Percentiles rank a stretch among this genome's conserved stretches.
These are phyloP conservation scores for Biscogniauxia sp. DNA, from an alignment of 2,329 filamentous ascomycete species.

Conservation along the genomic window DNA sequence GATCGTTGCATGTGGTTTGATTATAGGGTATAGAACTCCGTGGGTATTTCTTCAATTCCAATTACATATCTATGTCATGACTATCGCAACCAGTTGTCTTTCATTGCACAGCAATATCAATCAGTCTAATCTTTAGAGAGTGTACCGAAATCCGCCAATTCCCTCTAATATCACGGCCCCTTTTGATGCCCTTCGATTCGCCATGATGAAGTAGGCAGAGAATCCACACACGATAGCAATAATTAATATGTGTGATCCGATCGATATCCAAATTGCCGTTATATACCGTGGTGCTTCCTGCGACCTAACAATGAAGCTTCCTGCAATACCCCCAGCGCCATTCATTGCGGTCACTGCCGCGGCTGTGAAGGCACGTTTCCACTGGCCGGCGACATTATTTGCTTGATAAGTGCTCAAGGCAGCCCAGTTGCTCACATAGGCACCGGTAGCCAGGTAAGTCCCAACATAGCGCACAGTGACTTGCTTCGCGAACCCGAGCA, in stretches of 20 bases:
- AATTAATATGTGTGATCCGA: conserved; percentile 61
- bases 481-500: conserved; percentile 61
- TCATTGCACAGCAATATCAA: not conserved
- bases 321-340: conserved; percentile 62
- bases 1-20: not conserved
- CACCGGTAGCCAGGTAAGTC: conserved; percentile 64
- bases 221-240: conserved; percentile 52
- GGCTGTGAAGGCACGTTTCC: conserved; percentile 62
- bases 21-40: not conserved
- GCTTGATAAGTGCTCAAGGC: conserved; percentile 62
- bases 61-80: not conserved
- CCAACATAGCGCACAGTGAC: conserved; percentile 63
- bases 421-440: conserved; percentile 69
- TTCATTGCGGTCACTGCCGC: conserved; percentile 60
- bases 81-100: not conserved
- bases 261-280: conserved; percentile 66
- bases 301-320: conserved; percentile 62
- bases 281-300: conserved; percentile 60
- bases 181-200: conserved; percentile 47
- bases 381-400: conserved; percentile 63
- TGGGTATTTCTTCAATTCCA: not conserved
- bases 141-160: conserved; percentile 33
- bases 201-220: conserved; percentile 50
- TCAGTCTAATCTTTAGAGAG: conserved; percentile 22
- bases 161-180: conserved; percentile 51